Conservation (phyloP, 2,329 filamentous ascomycete genomes). For the Ophioceras dolichostomum region DNA sequence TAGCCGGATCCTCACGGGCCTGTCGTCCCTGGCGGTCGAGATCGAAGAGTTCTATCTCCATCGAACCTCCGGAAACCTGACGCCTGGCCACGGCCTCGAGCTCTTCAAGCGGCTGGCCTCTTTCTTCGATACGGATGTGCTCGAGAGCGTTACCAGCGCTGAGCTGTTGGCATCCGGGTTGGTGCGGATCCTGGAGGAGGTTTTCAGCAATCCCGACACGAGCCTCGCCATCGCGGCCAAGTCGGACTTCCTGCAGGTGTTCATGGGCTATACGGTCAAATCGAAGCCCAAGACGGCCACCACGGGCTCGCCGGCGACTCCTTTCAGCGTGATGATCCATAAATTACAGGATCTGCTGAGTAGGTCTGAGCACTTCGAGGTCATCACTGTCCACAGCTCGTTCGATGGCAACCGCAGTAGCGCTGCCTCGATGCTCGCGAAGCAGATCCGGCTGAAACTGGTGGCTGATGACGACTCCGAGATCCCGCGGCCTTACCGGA, state of each 20-base stretch:
- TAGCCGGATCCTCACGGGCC: slow-evolving; percentile 56
- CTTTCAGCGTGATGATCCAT: slow-evolving; percentile 81
- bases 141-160: slow-evolving; percentile 91
- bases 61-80: slow-evolving; percentile 31
- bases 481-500: slow-evolving; percentile 76
- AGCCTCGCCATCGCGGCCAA: slow-evolving; percentile 54
- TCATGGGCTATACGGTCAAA: slow-evolving; percentile 68
- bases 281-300: slow-evolving; percentile 52
- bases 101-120: slow-evolving; percentile 67
- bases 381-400: slow-evolving; percentile 87
- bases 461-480: slow-evolving; percentile 84
- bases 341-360: slow-evolving; percentile 95
- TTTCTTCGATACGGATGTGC: slow-evolving; percentile 78
- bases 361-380: slow-evolving; percentile 94
- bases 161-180: slow-evolving; percentile 86
- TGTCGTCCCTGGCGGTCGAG: slow-evolving; percentile 59
- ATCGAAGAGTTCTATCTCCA: slow-evolving; percentile 60
- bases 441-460: slow-evolving; percentile 82
- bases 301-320: slow-evolving; percentile 60
- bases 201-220: slow-evolving; percentile 64
- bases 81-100: slow-evolving; percentile 39
- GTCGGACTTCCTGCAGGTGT: slow-evolving; percentile 77
- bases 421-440: slow-evolving; percentile 89
- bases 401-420: slow-evolving; percentile 85
- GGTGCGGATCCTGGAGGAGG: slow-evolving; percentile 68